Evolutionary conservation across 164 flowering plant species (phyloP), one percentile per base, ranked within the genome.

Genomic region (Aristolochia californica): DNA sequence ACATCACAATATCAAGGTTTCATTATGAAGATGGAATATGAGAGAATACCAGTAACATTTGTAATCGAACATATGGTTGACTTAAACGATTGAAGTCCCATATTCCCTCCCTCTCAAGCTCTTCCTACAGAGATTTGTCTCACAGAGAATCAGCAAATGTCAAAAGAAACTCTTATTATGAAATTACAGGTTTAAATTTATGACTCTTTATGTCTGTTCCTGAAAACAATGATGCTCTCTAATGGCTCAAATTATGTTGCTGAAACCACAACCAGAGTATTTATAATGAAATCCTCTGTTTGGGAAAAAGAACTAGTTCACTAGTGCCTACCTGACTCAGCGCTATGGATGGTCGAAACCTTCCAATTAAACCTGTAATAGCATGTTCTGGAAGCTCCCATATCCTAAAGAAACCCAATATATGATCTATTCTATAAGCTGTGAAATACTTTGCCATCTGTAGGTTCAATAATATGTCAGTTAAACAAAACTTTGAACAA

Each of bases 331-430:
- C 98, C 94, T 87, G 94, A 74, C 94, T 93, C 18, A 93, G 66
- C 63, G 98, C 85, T 44, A 93, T 88, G 56, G 98, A 88, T 56
- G 98, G 98, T 59, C 98, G 72, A 59, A 93, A 93, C 68, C 88
- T 93, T 62, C 98, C 98, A 68, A 80, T 75, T 30, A 88, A 75
- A 60, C 97, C 98, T 10, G 95, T 88, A 69, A 73, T 62, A 59
- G 97, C 87, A 80, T 88, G 97, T 20, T 88, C 98, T 16, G 97
- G 95, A 69, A 93, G 88, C 70, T 93, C 98, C 98, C 98, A 93
- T 47, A 93, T 93, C 66, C 98, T 79, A 63, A 93, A 93, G 89
- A 93, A 93, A 21, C 98, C 98, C 74, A 88, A 70, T 47, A 93
- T 78, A 65, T 93, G 98, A 76, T 93, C 98, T 65, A 93, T 93